phyloP scores from a whole-genome alignment of 768 basidiomycete species.

The Tricholoma sp. region DNA sequence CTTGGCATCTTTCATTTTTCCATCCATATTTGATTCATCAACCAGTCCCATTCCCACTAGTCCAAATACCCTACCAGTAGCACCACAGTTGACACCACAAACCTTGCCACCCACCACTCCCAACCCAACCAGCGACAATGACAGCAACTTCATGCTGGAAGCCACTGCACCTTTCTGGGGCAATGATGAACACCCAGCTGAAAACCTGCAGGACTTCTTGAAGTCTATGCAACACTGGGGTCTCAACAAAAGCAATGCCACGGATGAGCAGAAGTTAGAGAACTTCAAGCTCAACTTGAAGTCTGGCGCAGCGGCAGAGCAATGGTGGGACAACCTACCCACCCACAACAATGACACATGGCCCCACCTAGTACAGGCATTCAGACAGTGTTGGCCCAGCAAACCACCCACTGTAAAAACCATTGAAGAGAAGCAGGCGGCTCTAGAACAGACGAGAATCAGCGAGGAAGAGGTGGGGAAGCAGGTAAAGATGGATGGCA shows the following conservation, averaged over 20 bases:
- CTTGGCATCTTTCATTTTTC: too few species aligned
- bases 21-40: too few species aligned
- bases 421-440: not conserved
- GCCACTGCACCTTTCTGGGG: not conserved
- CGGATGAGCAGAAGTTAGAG: slow-evolving; percentile 6
- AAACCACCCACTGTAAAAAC: slow-evolving; percentile 9
- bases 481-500: not conserved
- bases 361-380: slow-evolving; percentile 4
- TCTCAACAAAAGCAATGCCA: not conserved
- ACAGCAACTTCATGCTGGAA: not conserved
- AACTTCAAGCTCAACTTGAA: slow-evolving; percentile 10
- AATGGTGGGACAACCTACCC: too few species aligned
- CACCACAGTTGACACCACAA: not conserved
- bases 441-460: slow-evolving; percentile 6
- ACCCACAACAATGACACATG: slow-evolving; percentile 6
- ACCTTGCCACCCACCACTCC: not conserved
- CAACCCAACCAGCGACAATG: not conserved
- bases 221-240: slow-evolving; percentile 8
- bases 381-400: slow-evolving; percentile 15
- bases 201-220: slow-evolving; percentile 17
- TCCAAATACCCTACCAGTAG: not conserved
- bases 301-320: slow-evolving; percentile 9
- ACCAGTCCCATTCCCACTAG: not conserved
- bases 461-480: not conserved
- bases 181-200: not conserved